Percentiles rank a stretch among this genome's conserved stretches.
Conservation (phyloP, 805 yeast species). For the Candida maris region DNA sequence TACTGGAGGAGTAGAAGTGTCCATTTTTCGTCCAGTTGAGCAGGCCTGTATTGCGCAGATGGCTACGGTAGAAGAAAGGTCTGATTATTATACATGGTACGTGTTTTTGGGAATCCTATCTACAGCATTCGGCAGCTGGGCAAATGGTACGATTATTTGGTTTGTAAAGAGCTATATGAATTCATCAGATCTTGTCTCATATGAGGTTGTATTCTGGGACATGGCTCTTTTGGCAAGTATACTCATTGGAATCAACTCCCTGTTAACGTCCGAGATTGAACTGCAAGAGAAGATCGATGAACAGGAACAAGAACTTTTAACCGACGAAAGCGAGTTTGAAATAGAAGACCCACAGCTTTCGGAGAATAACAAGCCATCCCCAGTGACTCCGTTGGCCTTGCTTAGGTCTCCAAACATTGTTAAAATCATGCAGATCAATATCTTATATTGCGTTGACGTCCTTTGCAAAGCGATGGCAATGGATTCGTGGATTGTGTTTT, state of each 20-base stretch:
- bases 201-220: conserved; percentile 30
- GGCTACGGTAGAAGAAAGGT: conserved; percentile 37
- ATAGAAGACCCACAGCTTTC: conserved; percentile 27
- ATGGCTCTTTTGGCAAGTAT: conserved; percentile 25
- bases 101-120: conserved; percentile 46
- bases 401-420: conserved; percentile 11
- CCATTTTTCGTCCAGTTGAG: conserved; percentile 57
- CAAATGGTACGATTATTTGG: conserved; percentile 35
- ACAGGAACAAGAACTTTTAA: background rate
- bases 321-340: conserved; percentile 12
- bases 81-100: conserved; percentile 60
- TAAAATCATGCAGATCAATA: conserved; percentile 31
- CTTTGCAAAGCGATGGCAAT: conserved; percentile 43
- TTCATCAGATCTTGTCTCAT: conserved; percentile 26
- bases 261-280: conserved; percentile 13
- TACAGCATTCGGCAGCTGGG: conserved; percentile 43
- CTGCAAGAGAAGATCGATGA: conserved; percentile 2
- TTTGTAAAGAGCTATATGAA: conserved; percentile 16
- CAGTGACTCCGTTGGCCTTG: conserved; percentile 4
- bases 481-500: conserved; percentile 45
- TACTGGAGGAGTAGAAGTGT: conserved; percentile 57
- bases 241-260: conserved; percentile 18
- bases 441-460: conserved; percentile 40
- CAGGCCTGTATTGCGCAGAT: conserved; percentile 50
- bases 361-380: conserved; percentile 1